A percentile compares a stretch with the other conserved stretches of the same genome.
These are phyloP conservation scores for Thuidium tamariscinum DNA, from an alignment of 225 moss, liverwort and hornwort species.

Conservation along the genomic window DNA sequence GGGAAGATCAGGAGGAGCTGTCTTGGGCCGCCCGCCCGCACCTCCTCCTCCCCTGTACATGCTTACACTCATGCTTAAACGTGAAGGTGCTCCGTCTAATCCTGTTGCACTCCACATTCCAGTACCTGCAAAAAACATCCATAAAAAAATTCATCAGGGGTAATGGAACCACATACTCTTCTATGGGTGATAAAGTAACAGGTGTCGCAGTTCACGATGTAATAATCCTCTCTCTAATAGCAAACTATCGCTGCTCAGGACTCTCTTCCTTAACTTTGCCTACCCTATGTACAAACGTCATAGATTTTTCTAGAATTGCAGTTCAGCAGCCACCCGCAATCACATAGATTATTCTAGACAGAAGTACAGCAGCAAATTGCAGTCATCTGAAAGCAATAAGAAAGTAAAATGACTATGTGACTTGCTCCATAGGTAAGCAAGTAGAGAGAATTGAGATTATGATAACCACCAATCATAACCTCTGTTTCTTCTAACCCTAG, in stretches of 20 bases:
- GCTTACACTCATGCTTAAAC: conserved; percentile 97
- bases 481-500: background rate
- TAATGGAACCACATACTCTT: background rate
- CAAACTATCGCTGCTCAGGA: background rate
- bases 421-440: background rate
- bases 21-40: conserved; percentile 86
- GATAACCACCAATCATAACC: background rate
- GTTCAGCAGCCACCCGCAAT: background rate
- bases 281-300: background rate
- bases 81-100: conserved; percentile 69
- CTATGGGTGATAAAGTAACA: background rate
- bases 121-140: conserved; percentile 27
- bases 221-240: background rate
- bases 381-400: background rate
- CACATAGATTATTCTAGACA: background rate
- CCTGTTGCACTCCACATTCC: conserved; percentile 82
- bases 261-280: no score
- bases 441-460: background rate
- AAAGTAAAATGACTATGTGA: background rate
- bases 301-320: background rate
- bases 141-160: background rate
- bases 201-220: background rate
- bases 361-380: background rate
- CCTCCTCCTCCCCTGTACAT: conserved; percentile 99
- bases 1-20: conserved; percentile 97